These are phyloP conservation scores for Pichia sp. DNA, from an alignment of 1,139 yeast genomes.

Conservation along the genomic window DNA sequence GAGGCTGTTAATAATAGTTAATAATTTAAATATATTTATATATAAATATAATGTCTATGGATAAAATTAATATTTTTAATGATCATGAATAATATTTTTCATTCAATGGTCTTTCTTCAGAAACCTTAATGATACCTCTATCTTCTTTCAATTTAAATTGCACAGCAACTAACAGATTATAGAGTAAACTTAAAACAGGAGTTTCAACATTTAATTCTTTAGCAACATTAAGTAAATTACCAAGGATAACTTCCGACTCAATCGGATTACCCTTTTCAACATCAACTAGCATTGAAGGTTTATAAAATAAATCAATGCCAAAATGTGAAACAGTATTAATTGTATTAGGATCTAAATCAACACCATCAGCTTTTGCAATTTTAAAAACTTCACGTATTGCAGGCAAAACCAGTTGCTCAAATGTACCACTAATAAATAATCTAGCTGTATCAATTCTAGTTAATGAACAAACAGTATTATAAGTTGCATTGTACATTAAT, in stretches of 20 bases:
- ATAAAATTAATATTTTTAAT: too few species aligned
- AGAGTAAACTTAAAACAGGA: neutral
- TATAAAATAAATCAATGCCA: conserved; percentile 48
- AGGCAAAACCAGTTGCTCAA: conserved; percentile 39
- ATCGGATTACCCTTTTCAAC: conserved; percentile 45
- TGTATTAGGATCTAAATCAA: conserved; percentile 34
- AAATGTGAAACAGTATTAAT: conserved; percentile 40
- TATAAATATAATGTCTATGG: too few species aligned
- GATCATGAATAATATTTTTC: neutral
- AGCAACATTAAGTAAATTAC: conserved; percentile 33
- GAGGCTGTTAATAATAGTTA: too few species aligned
- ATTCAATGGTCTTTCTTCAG: conserved; percentile 24
- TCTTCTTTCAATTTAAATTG: conserved; percentile 40
- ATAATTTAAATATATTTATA: too few species aligned
- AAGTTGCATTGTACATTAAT: conserved; percentile 47
- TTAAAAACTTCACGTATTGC: conserved; percentile 47
- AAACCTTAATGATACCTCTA: conserved; percentile 31
- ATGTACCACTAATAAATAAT: conserved; percentile 39
- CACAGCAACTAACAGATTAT: conserved; percentile 33
- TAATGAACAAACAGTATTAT: conserved; percentile 43
- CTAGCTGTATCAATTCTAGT: conserved; percentile 41
- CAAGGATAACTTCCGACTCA: conserved; percentile 41
- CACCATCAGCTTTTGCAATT: conserved; percentile 51
- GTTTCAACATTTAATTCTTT: neutral
- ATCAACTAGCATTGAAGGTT: conserved; percentile 58